Conservation (phyloP, 2,329 filamentous ascomycete genomes). For the Periconia sp. region DNA sequence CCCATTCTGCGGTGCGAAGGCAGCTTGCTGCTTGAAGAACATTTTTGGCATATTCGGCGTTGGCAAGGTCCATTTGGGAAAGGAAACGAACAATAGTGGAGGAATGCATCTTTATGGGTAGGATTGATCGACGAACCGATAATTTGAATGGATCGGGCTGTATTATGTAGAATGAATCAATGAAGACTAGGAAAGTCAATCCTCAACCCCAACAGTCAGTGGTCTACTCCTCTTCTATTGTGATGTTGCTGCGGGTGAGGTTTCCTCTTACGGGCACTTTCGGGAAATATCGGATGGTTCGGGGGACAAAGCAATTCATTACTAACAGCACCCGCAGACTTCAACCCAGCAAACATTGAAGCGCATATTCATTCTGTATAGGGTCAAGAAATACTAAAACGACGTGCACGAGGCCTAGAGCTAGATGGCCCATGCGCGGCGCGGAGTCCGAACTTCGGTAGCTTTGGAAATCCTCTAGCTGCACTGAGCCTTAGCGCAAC, state of each 20-base stretch:
- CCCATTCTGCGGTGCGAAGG: constrained; percentile 31
- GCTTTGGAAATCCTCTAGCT: too few species aligned
- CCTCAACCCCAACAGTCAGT: too few species aligned
- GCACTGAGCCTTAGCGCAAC: too few species aligned
- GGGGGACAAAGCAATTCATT: not conserved
- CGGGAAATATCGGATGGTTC: not conserved
- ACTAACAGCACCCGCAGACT: too few species aligned
- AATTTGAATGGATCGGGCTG: constrained; percentile 2
- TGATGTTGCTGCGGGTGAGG: not conserved
- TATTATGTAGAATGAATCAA: constrained; percentile 23
- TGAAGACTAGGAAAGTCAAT: constrained; percentile 6
- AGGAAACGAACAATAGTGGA: constrained; percentile 9
- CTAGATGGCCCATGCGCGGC: not conserved
- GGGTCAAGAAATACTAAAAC: too few species aligned
- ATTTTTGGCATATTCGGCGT: constrained; percentile 41
- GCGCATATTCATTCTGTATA: too few species aligned
- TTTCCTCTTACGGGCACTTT: constrained; percentile 1
- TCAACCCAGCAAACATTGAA: too few species aligned
- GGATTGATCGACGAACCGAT: constrained; percentile 1
- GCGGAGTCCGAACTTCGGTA: too few species aligned
- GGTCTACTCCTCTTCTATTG: not conserved
- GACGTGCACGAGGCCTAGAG: too few species aligned
- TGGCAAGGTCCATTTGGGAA: constrained; percentile 16
- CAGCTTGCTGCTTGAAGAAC: constrained; percentile 33
- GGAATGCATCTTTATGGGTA: constrained; percentile 5